Evolutionary conservation across 2,329 filamentous ascomycete species (phyloP).

Genomic region (Clarireedia sp.): DNA sequence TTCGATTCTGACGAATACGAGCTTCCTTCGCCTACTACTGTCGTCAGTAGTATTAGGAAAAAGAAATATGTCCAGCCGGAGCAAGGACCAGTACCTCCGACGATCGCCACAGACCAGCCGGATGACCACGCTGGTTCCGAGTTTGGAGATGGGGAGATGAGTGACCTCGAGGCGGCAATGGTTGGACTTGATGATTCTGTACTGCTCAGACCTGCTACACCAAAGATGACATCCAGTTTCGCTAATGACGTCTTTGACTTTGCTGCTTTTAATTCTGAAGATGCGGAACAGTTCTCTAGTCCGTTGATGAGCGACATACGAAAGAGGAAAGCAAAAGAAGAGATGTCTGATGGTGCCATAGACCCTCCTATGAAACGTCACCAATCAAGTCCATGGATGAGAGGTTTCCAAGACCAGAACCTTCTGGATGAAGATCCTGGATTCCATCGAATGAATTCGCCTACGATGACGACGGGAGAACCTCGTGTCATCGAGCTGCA

Average conservation of each 20-base stretch:
- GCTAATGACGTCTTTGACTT: slow-evolving; percentile 23
- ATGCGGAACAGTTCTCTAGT: slow-evolving; percentile 4
- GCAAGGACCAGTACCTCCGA: not conserved
- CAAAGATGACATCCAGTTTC: slow-evolving; percentile 20
- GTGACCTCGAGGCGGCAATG: slow-evolving; percentile 23
- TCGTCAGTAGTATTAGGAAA: slow-evolving; percentile 18
- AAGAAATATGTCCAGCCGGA: not conserved
- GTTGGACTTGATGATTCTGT: slow-evolving; percentile 20
- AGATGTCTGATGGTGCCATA: not conserved
- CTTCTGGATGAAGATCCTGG: not conserved
- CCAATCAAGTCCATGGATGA: slow-evolving; percentile 1
- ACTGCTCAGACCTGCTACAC: slow-evolving; percentile 5
- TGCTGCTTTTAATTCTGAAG: slow-evolving; percentile 13
- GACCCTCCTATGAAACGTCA: not conserved
- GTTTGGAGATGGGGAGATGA: slow-evolving; percentile 10
- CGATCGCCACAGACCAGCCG: not conserved
- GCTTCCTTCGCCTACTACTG: slow-evolving; percentile 31
- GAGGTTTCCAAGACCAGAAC: not conserved
- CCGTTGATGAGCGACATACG: not conserved
- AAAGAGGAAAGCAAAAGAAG: slow-evolving; percentile 11
- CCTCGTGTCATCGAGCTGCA: no score
- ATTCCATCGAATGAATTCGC: no score
- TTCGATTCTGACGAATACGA: slow-evolving; percentile 24
- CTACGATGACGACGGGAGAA: no score
- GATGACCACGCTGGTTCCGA: not conserved